Evolutionary conservation across 805 yeast genomes (phyloP), one percentile per base, ranked within the genome.

Genomic region (Schizosaccharomyces octosporus): DNA sequence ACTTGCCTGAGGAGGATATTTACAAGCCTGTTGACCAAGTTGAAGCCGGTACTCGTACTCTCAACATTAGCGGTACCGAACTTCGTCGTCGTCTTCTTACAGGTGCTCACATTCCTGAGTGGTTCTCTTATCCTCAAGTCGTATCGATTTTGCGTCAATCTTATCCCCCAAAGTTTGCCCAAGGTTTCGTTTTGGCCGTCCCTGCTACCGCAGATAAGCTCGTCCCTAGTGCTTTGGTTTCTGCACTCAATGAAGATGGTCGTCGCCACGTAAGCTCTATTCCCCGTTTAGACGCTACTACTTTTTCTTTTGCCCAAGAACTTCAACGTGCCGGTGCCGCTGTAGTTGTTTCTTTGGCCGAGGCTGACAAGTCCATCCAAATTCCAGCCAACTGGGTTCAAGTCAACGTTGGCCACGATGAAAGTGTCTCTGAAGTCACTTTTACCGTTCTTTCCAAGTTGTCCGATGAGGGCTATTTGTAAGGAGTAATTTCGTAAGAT

Each of bases 91-190:
- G 90, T 66, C 80, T 89, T 70, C 83, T 82, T 75, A 84, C 83
- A 64, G 97, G 97, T 63, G 78, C 84, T 55, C 83, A 83, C 64
- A 90, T 89, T 67, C 97, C 97, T 65, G 93, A 81, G 70, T 89
- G 97, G 97, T 89, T 90, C 74, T 87, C 96, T 4, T 89, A 89
- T 74, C 95, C 96, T 2, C 97, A 89, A 73, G 96, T 90, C 61
- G 97, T 90, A 63, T 79, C 80, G 71, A 88, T 90, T 63, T 78
- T 89, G 68, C 83, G 97, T 71, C 90, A 87, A 68, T 81, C 89
- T 58, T 89, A 89, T 72, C 97, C 97, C 62, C 95, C 97, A 65
- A 82, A 97, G 73, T 80, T 78, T 63, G 72, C 78, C 63, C 97
- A 90, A 75, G 97, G 97, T 43, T 90, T 89, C 72, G 85, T 87